phyloP scores from a whole-genome alignment of 306 rosid genomes.

The Lathyrus sativus region DNA sequence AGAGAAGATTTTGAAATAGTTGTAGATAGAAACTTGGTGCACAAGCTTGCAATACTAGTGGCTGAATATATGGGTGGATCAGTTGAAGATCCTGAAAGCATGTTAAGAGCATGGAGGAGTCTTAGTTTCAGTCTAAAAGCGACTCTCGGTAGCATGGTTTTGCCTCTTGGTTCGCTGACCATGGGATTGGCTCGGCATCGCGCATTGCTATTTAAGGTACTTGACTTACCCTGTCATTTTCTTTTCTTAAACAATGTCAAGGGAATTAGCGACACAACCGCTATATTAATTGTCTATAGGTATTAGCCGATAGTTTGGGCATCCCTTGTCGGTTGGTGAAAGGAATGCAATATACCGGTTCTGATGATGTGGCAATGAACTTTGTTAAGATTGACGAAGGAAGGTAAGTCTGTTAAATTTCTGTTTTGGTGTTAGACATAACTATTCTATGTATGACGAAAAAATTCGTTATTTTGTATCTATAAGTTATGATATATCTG shows the following conservation, averaged over 20 bases:
- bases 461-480: constrained; percentile 20
- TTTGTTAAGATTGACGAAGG: constrained; percentile 80
- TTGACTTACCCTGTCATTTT: constrained; percentile 19
- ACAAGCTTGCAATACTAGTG: constrained; percentile 76
- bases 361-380: constrained; percentile 89
- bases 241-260: constrained; percentile 21
- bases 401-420: constrained; percentile 61
- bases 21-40: constrained; percentile 68
- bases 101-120: constrained; percentile 80
- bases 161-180: constrained; percentile 91
- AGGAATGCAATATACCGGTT: constrained; percentile 92
- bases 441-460: constrained; percentile 9
- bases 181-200: constrained; percentile 98
- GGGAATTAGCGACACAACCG: constrained; percentile 23
- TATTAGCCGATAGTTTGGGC: constrained; percentile 88
- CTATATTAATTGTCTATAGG: constrained; percentile 54
- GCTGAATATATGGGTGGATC: constrained; percentile 95
- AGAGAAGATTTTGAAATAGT: constrained; percentile 58
- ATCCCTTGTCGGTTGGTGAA: constrained; percentile 89
- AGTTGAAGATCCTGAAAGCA: constrained; percentile 78
- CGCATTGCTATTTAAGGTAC: constrained; percentile 93
- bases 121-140: constrained; percentile 76
- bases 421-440: constrained; percentile 29
- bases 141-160: constrained; percentile 95
- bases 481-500: constrained; percentile 43